Percentiles rank a stretch among this genome's conserved stretches.
These are phyloP conservation scores for Lepidium didymum DNA, from an alignment of 345 rosid species.

Conservation along the genomic window DNA sequence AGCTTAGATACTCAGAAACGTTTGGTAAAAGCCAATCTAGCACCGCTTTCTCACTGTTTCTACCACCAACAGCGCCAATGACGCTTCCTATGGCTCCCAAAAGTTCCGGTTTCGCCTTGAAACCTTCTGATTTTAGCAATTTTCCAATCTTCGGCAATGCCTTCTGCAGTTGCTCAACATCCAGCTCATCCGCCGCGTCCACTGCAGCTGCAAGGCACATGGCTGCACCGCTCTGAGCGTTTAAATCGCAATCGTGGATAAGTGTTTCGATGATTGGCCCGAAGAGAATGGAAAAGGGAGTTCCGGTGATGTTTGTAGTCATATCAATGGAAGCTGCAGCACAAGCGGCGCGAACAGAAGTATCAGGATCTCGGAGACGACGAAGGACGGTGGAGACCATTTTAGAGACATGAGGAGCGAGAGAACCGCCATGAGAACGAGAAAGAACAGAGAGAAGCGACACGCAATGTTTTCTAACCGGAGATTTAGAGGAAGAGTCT, in stretches of 20 bases:
- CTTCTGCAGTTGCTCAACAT: constrained; percentile 52
- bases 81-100: constrained; percentile 61
- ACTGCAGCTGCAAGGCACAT: constrained; percentile 75
- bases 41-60: constrained; percentile 36
- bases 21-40: constrained; percentile 67
- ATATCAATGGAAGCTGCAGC: constrained; percentile 60
- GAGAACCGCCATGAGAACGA: constrained; percentile 62
- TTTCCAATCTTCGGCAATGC: constrained; percentile 67
- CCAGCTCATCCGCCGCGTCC: constrained; percentile 59
- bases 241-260: constrained; percentile 56
- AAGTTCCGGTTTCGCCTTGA: constrained; percentile 66
- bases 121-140: constrained; percentile 56
- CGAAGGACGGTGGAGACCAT: constrained; percentile 72
- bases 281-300: constrained; percentile 47
- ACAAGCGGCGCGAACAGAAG: constrained; percentile 84
- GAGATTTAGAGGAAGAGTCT: constrained; percentile 63
- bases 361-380: constrained; percentile 77
- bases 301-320: constrained; percentile 47
- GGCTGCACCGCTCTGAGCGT: constrained; percentile 78
- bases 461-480: constrained; percentile 81
- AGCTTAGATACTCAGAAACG: constrained; percentile 54
- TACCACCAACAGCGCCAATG: constrained; percentile 49
- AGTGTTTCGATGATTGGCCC: constrained; percentile 64
- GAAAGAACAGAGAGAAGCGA: constrained; percentile 62
- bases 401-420: constrained; percentile 69